Percentiles rank a stretch among this genome's conserved stretches.
These are phyloP conservation scores for Mycena rosella DNA, from an alignment of 768 basidiomycete genomes.

Conservation along the genomic window DNA sequence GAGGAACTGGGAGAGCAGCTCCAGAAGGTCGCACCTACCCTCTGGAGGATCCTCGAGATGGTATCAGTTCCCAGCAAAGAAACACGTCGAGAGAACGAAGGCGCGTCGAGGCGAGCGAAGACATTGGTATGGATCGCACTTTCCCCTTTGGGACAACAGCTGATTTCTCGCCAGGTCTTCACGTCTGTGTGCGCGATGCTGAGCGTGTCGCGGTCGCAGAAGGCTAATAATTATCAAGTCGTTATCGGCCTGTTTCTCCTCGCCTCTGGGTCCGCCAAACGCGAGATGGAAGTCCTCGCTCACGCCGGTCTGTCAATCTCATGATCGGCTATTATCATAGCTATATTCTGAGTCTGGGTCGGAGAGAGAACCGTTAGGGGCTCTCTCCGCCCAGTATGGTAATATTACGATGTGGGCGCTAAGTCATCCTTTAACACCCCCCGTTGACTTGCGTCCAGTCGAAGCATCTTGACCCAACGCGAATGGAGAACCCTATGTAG, in stretches of 20 bases:
- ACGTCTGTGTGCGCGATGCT: slow-evolving; percentile 31
- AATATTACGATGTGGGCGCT: no score
- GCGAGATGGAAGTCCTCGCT: slow-evolving; percentile 26
- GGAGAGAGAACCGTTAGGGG: no score
- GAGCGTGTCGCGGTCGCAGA: slow-evolving; percentile 19
- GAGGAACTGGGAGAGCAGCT: not conserved
- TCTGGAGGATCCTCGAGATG: not conserved
- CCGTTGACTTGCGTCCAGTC: no score
- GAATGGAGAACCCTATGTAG: no score
- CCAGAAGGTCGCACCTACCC: not conserved
- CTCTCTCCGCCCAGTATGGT: no score
- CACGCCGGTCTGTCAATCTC: slow-evolving; percentile 28
- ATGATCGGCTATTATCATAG: slow-evolving; percentile 6
- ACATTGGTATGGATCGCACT: slow-evolving; percentile 1
- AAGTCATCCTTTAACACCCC: no score
- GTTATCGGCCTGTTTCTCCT: slow-evolving; percentile 17
- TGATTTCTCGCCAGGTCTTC: slow-evolving; percentile 17
- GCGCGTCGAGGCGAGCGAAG: not conserved
- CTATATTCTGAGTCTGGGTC: no score
- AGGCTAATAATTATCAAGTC: slow-evolving; percentile 27
- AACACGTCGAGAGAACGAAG: not conserved
- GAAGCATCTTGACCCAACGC: no score
- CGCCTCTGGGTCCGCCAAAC: slow-evolving; percentile 27
- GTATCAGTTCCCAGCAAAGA: not conserved
- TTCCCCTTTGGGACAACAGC: not conserved